A percentile compares a stretch with the other conserved stretches of the same genome.
phyloP scores from a whole-genome alignment of 2,329 filamentous ascomycete genomes.

The Alternaria hordeiaustralica region DNA sequence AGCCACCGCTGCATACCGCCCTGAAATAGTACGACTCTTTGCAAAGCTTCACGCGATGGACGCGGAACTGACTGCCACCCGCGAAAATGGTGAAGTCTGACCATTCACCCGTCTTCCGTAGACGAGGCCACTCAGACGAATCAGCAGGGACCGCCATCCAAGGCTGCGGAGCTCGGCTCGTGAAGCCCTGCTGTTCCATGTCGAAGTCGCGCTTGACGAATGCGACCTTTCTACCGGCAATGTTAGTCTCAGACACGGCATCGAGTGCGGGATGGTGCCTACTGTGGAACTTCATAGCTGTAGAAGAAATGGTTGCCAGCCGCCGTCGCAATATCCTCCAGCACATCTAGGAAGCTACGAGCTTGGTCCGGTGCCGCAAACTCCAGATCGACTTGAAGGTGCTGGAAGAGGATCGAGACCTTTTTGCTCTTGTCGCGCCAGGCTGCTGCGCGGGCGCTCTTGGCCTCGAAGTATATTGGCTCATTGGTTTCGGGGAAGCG shows the following conservation, averaged over 20 bases:
- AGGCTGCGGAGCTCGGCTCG: background rate
- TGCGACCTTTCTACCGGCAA: background rate
- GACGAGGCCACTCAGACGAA: conserved; percentile 12
- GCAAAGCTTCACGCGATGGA: conserved; percentile 29
- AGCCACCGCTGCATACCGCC: conserved; percentile 23
- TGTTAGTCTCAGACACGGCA: rapidly evolving
- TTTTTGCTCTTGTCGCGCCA: conserved; percentile 21
- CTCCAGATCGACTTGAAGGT: conserved; percentile 23
- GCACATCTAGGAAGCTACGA: conserved; percentile 9
- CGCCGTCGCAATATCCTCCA: conserved; percentile 11
- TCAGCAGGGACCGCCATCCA: conserved; percentile 8
- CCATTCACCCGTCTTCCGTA: conserved; percentile 24
- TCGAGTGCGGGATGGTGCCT: rapidly evolving
- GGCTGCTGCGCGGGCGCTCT: conserved; percentile 15
- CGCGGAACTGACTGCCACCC: conserved; percentile 19
- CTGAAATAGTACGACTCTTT: conserved; percentile 26
- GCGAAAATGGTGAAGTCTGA: conserved; percentile 30
- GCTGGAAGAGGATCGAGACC: conserved; percentile 17
- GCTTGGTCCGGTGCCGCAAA: conserved; percentile 15
- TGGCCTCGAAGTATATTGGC: conserved; percentile 22
- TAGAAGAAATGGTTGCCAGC: conserved; percentile 19
- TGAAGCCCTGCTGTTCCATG: conserved; percentile 19
- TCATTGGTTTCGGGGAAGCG: conserved; percentile 17
- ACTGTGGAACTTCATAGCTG: conserved; percentile 12
- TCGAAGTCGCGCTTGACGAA: conserved; percentile 9